phyloP scores from a whole-genome alignment of 441 rosid genomes.

The Capsella rubella region DNA sequence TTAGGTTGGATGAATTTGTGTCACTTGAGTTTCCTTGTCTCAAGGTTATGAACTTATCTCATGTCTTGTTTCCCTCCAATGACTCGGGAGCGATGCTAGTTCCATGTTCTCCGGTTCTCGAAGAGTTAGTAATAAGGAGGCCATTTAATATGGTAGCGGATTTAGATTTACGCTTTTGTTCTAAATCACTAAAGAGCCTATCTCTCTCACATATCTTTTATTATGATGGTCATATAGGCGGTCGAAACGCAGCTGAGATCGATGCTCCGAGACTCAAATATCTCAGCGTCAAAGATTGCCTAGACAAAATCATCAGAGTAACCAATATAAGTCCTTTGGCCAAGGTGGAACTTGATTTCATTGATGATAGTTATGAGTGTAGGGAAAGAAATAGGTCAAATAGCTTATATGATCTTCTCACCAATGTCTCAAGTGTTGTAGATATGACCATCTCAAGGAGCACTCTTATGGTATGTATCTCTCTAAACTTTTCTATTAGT shows the following conservation, averaged over 20 bases:
- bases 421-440: no score
- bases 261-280: constrained; percentile 27
- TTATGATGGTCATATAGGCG: no score
- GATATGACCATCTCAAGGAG: constrained; percentile 30
- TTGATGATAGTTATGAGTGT: no score
- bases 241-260: neutral
- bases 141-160: neutral
- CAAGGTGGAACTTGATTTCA: constrained; percentile 28
- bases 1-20: neutral
- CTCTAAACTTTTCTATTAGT: no score
- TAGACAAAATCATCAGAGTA: constrained; percentile 5
- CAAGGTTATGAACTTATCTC: constrained; percentile 1
- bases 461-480: constrained; percentile 22
- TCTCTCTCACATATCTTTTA: constrained; percentile 15
- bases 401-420: neutral
- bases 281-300: constrained; percentile 19
- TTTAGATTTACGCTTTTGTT: constrained; percentile 12
- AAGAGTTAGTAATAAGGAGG: no score
- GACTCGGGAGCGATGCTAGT: constrained; percentile 11
- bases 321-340: neutral
- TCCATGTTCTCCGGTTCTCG: constrained; percentile 19
- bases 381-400: neutral
- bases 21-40: constrained; percentile 17
- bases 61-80: neutral
- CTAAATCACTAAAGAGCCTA: constrained; percentile 16